Percentiles rank a stretch among this genome's conserved stretches.
Conservation (phyloP, 225 moss, liverwort and hornwort species). For the Sphagnum tenellum region DNA sequence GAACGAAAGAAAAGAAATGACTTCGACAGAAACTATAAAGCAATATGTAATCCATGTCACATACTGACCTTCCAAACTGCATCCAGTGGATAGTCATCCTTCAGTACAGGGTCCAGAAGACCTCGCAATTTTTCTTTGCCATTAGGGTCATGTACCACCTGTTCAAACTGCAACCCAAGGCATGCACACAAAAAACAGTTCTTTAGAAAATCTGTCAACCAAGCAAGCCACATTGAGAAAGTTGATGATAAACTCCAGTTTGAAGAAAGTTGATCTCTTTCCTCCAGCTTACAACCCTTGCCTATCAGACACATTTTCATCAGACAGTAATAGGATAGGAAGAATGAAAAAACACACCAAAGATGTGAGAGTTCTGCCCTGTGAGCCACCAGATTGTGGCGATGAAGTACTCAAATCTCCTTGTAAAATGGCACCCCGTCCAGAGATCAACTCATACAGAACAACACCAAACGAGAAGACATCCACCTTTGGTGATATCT, state of each 20-base stretch:
- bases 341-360: conserved; percentile 24
- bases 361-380: conserved; percentile 69
- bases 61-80: conserved; percentile 59
- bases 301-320: too few species aligned
- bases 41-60: too few species aligned
- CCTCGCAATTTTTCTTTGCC: conserved; percentile 46
- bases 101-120: conserved; percentile 65
- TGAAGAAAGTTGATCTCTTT: too few species aligned
- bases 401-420: neutral
- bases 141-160: conserved; percentile 28
- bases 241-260: too few species aligned
- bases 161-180: conserved; percentile 46
- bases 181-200: neutral
- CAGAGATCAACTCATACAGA: conserved; percentile 7
- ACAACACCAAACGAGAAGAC: conserved; percentile 10
- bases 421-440: conserved; percentile 1
- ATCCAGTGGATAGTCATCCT: conserved; percentile 51
- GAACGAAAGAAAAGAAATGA: too few species aligned
- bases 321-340: too few species aligned
- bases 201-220: too few species aligned
- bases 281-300: too few species aligned
- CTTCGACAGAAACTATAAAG: too few species aligned
- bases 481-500: conserved; percentile 7
- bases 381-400: neutral
- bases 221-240: too few species aligned